Conservation (phyloP, 768 basidiomycete species). For the Bullera alba region DNA sequence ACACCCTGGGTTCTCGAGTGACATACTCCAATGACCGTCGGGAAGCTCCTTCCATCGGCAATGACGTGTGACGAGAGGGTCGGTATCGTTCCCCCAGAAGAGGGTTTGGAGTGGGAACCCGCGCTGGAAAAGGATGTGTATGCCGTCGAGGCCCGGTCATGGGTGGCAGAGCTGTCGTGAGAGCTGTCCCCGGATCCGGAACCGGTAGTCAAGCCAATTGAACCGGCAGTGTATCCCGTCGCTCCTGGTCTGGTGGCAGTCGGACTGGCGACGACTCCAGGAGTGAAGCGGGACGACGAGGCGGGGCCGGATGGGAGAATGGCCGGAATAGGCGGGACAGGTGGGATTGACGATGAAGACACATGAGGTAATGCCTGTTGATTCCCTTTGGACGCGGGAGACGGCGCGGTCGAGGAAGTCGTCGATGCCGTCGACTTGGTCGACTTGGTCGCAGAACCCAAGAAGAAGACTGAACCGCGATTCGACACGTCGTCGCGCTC, state of each 20-base stretch:
- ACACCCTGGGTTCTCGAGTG: slow-evolving; percentile 50
- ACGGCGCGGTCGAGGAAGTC: not conserved
- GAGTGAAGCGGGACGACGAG: not conserved
- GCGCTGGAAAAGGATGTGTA: too few relatives aligned
- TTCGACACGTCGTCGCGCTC: slow-evolving; percentile 7
- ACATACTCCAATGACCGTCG: slow-evolving; percentile 52
- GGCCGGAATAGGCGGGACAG: too few relatives aligned
- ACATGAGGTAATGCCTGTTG: too few relatives aligned
- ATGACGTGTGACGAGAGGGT: too few relatives aligned
- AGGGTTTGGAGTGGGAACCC: too few relatives aligned
- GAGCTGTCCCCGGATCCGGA: too few relatives aligned
- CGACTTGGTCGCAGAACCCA: not conserved
- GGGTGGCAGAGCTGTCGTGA: too few relatives aligned
- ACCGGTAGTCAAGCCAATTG: too few relatives aligned
- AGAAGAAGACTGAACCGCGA: slow-evolving; percentile 4
- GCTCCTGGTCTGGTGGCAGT: not conserved
- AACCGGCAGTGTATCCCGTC: too few relatives aligned
- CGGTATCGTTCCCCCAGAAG: slow-evolving; percentile 24
- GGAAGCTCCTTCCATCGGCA: slow-evolving; percentile 58
- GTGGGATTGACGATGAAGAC: too few relatives aligned
- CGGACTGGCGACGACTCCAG: not conserved
- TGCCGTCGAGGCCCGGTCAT: too few relatives aligned
- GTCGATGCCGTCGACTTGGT: not conserved
- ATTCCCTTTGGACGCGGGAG: not conserved
- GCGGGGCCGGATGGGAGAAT: not conserved